These are phyloP conservation scores for Priceomyces fermenticarens DNA, from an alignment of 805 yeast genomes.

Conservation along the genomic window DNA sequence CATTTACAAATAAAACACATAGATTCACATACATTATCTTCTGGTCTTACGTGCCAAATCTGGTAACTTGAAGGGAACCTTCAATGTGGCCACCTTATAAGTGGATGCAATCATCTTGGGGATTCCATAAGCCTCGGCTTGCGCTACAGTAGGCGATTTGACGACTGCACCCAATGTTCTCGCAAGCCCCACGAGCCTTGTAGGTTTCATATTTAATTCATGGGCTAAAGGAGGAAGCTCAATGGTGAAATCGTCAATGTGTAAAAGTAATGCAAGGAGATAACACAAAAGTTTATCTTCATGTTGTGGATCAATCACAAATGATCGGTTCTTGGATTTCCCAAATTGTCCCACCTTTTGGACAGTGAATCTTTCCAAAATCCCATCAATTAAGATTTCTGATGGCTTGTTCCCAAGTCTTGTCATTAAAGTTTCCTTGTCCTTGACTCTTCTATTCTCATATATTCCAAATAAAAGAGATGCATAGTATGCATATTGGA, in stretches of 20 bases:
- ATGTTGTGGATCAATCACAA: constrained; percentile 77
- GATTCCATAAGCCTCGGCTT: constrained; percentile 70
- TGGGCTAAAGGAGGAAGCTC: constrained; percentile 80
- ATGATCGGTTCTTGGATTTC: constrained; percentile 72
- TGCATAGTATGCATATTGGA: constrained; percentile 74
- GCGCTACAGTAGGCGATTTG: constrained; percentile 67
- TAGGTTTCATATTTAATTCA: constrained; percentile 78
- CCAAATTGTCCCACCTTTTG: constrained; percentile 64
- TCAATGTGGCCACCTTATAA: constrained; percentile 77
- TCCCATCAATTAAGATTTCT: constrained; percentile 65
- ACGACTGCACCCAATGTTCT: constrained; percentile 80
- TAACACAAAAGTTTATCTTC: constrained; percentile 86
- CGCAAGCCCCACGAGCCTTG: constrained; percentile 63
- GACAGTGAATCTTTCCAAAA: constrained; percentile 70
- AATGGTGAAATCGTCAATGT: constrained; percentile 69
- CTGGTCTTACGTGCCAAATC: constrained; percentile 70
- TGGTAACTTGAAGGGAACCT: constrained; percentile 88
- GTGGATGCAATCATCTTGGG: constrained; percentile 57
- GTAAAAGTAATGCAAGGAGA: constrained; percentile 68
- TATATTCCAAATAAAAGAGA: constrained; percentile 80
- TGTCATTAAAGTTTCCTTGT: constrained; percentile 57
- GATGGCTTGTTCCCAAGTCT: constrained; percentile 65
- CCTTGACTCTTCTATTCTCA: constrained; percentile 61
- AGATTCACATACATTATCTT: constrained; percentile 14
- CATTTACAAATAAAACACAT: too few relatives aligned